Base-by-base conservation (phyloP, 2,329 filamentous ascomycete species). In the Calonectria ilicicola region DNA sequence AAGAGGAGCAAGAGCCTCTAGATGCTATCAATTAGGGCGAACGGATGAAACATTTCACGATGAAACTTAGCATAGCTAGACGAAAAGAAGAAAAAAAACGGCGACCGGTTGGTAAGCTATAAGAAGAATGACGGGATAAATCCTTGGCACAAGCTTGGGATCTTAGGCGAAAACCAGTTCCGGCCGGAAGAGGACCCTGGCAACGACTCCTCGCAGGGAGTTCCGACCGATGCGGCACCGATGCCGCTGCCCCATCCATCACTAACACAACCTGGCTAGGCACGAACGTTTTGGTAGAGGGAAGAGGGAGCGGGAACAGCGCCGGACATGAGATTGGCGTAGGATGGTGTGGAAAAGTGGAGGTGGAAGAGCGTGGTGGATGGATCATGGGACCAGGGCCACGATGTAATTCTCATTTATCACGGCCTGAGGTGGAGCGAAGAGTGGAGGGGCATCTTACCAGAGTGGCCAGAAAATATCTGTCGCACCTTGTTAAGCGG, bases 161-260 rank as follows among this genome's bases (percentile, higher is more conserved):
- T 21, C 47, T 64, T 58, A 26, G 29, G 53, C 53, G 53, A 58
- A 58, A 58, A 58, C n/a, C 46, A 58, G 53, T 58, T 58, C 53
- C 53, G 53, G 53, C 32, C 53, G 51, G 32, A 58, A 63, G 62
- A 65, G 27, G 49, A 23, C 69, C 67, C 60, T 47, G 49, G 62
- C n/a, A 66, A 40, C 64, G 17, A 26, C 60, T 65, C 69, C 60
- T 53, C 60, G 44, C 44, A 70, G 51, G 51, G n/a, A 38, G 53
- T 58, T 40, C 27, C 66, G 67, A 77, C 74, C 76, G 74, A 77
- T 78, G 73, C 75, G 73, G 74, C 73, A 76, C 72, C 74, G 74
- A 77, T 68, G 74, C 69, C 69, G 72, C 71, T 19, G 29, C 62
- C 69, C 56, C 46, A 35, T 35, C 46, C 67, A 65, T 58, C 29